These are phyloP conservation scores for Mucor velutinosus DNA, from an alignment of 371 early-diverging fungal species.

Conservation along the genomic window DNA sequence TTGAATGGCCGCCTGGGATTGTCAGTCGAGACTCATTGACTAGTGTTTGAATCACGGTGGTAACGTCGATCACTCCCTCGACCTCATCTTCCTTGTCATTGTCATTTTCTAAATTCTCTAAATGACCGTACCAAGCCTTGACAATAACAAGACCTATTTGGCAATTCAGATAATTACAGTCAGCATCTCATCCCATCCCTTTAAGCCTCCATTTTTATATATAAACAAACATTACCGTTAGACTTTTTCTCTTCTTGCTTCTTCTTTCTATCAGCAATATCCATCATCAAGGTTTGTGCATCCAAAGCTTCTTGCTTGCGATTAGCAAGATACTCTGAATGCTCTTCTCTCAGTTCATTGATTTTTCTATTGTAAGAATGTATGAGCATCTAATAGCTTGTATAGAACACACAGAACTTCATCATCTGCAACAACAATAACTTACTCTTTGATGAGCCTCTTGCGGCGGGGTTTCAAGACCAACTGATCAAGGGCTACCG, in stretches of 20 bases:
- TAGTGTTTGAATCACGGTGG: constrained; percentile 80
- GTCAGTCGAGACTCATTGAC: constrained; percentile 86
- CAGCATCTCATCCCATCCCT: background rate
- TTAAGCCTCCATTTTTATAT: background rate
- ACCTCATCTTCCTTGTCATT: constrained; percentile 34
- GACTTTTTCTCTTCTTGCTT: constrained; percentile 68
- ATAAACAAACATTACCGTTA: constrained; percentile 41
- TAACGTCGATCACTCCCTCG: constrained; percentile 79
- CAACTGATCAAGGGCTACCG: constrained; percentile 67
- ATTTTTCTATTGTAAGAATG: constrained; percentile 58
- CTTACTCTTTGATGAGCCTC: constrained; percentile 61
- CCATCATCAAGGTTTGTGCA: constrained; percentile 72
- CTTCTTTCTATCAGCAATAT: constrained; percentile 68
- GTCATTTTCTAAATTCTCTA: constrained; percentile 46
- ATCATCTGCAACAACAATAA: background rate
- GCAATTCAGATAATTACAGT: background rate
- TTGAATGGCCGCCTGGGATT: constrained; percentile 85
- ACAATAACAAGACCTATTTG: constrained; percentile 79
- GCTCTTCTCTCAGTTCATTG: constrained; percentile 71
- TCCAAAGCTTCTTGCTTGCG: constrained; percentile 81
- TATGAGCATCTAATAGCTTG: background rate
- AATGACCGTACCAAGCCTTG: constrained; percentile 86
- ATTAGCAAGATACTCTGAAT: constrained; percentile 71
- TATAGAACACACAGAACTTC: background rate
- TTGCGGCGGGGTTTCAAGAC: constrained; percentile 74